These are phyloP conservation scores for Daldinia grandis DNA, from an alignment of 495 filamentous ascomycete species.

Conservation along the genomic window DNA sequence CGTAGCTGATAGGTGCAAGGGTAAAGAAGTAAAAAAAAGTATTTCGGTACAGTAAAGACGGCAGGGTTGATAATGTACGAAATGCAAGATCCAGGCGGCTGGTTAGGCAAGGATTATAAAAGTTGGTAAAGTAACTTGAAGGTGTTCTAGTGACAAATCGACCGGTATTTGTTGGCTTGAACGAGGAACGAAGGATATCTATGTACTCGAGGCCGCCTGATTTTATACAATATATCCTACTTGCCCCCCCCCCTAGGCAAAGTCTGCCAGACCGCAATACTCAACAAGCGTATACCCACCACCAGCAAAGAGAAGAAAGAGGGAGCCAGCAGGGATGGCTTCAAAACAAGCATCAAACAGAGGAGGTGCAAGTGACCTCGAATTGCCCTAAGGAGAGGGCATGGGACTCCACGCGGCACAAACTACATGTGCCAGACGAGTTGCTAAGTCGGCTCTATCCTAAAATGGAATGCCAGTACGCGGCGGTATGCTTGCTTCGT, in stretches of 20 bases:
- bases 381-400: conserved; percentile 34
- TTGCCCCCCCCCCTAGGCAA: background rate
- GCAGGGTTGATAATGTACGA: conserved; percentile 26
- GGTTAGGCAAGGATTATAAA: conserved; percentile 21
- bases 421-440: conserved; percentile 29
- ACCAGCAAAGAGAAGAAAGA: conserved; percentile 40
- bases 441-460: conserved; percentile 33
- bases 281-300: conserved; percentile 19
- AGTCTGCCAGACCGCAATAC: background rate
- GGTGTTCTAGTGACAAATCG: conserved; percentile 17
- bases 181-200: conserved; percentile 29
- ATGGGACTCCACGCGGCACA: conserved; percentile 41
- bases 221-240: conserved; percentile 37
- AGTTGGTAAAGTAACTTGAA: conserved; percentile 17
- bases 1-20: conserved; percentile 5
- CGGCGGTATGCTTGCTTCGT: conserved; percentile 17
- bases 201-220: conserved; percentile 37
- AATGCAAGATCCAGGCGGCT: conserved; percentile 7
- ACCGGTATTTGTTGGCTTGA: conserved; percentile 18
- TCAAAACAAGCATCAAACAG: conserved; percentile 61
- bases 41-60: conserved; percentile 6
- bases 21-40: conserved; percentile 3
- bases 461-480: conserved; percentile 21
- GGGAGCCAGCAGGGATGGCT: conserved; percentile 47
- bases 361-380: conserved; percentile 44